Base-by-base conservation (phyloP, 306 rosid genomes). In the Parietaria judaica region DNA sequence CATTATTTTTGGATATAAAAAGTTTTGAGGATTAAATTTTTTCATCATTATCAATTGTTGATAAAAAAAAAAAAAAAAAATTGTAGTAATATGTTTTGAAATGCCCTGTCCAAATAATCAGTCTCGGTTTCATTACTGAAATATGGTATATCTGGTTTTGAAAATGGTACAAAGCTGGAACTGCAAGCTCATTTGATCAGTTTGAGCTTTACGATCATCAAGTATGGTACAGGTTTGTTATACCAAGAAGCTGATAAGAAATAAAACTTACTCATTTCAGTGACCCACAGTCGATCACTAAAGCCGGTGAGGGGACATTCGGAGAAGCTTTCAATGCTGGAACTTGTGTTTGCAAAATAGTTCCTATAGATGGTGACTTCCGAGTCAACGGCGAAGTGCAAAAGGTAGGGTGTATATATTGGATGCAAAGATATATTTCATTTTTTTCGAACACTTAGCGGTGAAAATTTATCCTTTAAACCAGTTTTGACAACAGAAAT, bases 311-410 rank as follows among this genome's bases (percentile, higher is more conserved):
- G 78, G 99, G 99, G 61, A 92, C 99, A 36, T 88, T 55, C 65
- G 96, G 96, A 68, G 96, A 92, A 77, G 99, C 96, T 72, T 88
- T 92, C 67, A 88, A 70, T 81, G 83, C 78, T 80, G 89, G 84
- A 45, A 78, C 76, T 50, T 75, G 73, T 47, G 99, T 92, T 53
- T 86, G 95, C 78, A 92, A 92, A 80, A 74, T 92, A 72, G 96
- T 92, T 74, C 99, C 99, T 47, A 66, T 92, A 56, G 95, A 86
- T 56, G 99, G 99, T 38, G 86, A 88, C 69, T 67, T 79, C 53
- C 71, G 74, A 58, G 99, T 92, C 68, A 92, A 92, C 36, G 96
- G 94, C 36, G 99, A 92, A 77, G 46, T 80, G 54, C 97, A 92
- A 72, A 92, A 88, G 96, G 99, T 92, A 81, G n/a, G 43, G 14